Percentiles rank a stretch among this genome's conserved stretches.
Conservation (phyloP, 2,329 filamentous ascomycete species). For the Paramyrothecium sp. region DNA sequence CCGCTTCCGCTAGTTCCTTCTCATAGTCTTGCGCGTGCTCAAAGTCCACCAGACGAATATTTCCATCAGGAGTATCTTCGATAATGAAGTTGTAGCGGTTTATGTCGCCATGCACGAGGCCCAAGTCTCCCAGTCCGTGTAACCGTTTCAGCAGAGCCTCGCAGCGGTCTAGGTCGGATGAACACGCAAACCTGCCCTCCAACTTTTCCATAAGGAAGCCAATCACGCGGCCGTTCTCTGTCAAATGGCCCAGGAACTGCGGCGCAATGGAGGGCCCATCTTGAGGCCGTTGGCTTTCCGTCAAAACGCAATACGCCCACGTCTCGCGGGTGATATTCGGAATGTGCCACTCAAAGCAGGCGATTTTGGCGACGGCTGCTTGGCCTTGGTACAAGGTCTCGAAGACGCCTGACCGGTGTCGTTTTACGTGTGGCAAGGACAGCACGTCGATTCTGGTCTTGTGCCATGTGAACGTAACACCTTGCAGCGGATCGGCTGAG, state of each 20-base stretch:
- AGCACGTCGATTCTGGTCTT: too few relatives aligned
- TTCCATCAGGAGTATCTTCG: constrained; percentile 16
- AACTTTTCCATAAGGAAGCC: constrained; percentile 33
- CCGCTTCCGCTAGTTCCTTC: constrained; percentile 20
- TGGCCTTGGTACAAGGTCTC: too few relatives aligned
- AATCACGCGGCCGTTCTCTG: constrained; percentile 30
- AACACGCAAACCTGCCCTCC: constrained; percentile 23
- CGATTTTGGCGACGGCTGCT: constrained; percentile 32
- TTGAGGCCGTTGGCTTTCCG: too few relatives aligned
- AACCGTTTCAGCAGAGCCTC: constrained; percentile 21
- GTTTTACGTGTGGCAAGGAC: too few relatives aligned
- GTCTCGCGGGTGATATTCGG: constrained; percentile 26
- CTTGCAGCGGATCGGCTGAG: too few relatives aligned
- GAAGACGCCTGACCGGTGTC: too few relatives aligned
- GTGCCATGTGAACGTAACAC: too few relatives aligned
- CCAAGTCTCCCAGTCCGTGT: constrained; percentile 22
- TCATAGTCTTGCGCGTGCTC: constrained; percentile 19
- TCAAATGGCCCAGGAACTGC: constrained; percentile 31
- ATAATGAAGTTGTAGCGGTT: constrained; percentile 37
- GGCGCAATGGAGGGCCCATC: constrained; percentile 23
- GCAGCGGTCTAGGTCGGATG: constrained; percentile 25
- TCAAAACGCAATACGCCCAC: constrained; percentile 19
- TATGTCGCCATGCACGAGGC: constrained; percentile 33
- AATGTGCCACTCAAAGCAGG: constrained; percentile 29
- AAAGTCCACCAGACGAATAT: constrained; percentile 29